Base-by-base conservation (phyloP, 495 filamentous ascomycete species). In the Talaromyces stipitatus region DNA sequence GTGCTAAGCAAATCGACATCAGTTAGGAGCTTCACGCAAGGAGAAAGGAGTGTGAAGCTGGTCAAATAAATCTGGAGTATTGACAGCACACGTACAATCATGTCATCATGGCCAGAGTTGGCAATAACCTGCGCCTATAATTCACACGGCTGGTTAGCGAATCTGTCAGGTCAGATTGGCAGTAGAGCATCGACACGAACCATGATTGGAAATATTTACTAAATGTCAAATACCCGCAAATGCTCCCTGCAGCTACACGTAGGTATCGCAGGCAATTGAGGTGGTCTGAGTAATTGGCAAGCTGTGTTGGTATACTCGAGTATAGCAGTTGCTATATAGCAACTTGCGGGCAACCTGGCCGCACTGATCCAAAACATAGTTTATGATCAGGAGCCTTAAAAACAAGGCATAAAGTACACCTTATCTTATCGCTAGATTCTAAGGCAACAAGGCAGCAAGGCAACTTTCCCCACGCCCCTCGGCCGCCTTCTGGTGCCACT, bases 101-200 rank as follows among this genome's bases (percentile, higher is more conserved):
- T 97, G 71, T 96, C 92, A 86, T 97, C 95, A 75, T 98, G 94
- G 67, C 89, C 87, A 58, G 89, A 89, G 72, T 92, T 92, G 38
- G 90, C 84, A 67, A 92, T 91, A 61, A 91, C 83, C 80, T 95
- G 89, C 60, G 90, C 86, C 86, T 89, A 60, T 14, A 56, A 28
- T 57, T 50, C 58, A 27, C 32, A 51, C 55, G 9, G 38, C n/a
- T 54, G 24, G 54, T 41, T 46, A 55, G 23, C 27, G 27, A 51
- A 18, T 18, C 38, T 46, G 20, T 24, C 26, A 46, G 16, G 26
- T 38, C 33, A 16, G 20, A 16, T 11, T 14, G 18, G 36, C 26
- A 46, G 23, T 12, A 29, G 54, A 28, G 54, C 54, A 46, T 55
- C 22, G 12, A 18, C 36, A 55, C 54, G 54, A 6, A 55, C 54